A percentile compares a stretch with the other conserved stretches of the same genome.
These are phyloP conservation scores for Tuber magnatum DNA, from an alignment of 495 filamentous ascomycete species.

Conservation along the genomic window DNA sequence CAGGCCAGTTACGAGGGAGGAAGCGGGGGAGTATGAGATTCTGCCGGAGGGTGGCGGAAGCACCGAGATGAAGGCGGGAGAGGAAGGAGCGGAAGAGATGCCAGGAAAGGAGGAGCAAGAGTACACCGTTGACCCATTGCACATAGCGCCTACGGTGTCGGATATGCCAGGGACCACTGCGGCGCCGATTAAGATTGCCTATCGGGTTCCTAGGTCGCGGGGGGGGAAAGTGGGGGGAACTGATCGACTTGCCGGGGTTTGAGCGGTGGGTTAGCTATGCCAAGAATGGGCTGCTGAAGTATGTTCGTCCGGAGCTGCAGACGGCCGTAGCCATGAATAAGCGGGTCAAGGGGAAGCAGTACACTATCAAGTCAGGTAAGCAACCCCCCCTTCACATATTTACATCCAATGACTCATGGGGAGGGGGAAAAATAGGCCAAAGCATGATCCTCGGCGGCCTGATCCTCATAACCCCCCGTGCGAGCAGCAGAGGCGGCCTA, in stretches of 20 bases:
- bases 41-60: constrained; percentile 39
- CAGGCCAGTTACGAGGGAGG: constrained; percentile 28
- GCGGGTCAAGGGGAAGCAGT: constrained; percentile 59
- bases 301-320: constrained; percentile 59
- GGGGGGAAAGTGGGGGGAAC: constrained; percentile 71
- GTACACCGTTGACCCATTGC: neutral
- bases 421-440: constrained; percentile 46
- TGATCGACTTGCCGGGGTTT: constrained; percentile 91
- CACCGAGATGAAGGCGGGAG: constrained; percentile 37
- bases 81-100: constrained; percentile 29
- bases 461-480: constrained; percentile 74
- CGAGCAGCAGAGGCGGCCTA: constrained; percentile 56
- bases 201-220: constrained; percentile 40
- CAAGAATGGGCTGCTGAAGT: constrained; percentile 54
- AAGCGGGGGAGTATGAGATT: constrained; percentile 35
- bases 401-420: neutral
- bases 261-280: constrained; percentile 48
- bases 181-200: constrained; percentile 82
- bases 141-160: constrained; percentile 64
- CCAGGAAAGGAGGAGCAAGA: constrained; percentile 30
- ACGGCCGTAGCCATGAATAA: constrained; percentile 66
- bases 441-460: constrained; percentile 83
- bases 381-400: neutral
- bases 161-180: constrained; percentile 87
- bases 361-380: constrained; percentile 56